These are phyloP conservation scores for Diplodia scrobiculata DNA, from an alignment of 2,329 filamentous ascomycete genomes.

Conservation along the genomic window DNA sequence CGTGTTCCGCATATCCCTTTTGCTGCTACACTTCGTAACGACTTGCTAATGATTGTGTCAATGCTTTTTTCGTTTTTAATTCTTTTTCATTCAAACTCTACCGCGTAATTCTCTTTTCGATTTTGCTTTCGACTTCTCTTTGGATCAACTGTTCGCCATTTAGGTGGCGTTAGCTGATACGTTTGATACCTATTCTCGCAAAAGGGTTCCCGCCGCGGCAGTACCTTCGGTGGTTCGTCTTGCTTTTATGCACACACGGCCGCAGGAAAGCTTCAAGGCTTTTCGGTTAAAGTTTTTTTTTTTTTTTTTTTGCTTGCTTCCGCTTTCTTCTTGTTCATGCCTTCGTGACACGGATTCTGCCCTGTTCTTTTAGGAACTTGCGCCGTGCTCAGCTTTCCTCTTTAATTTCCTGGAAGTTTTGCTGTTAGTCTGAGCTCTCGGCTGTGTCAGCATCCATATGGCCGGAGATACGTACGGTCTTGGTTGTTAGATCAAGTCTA, in stretches of 20 bases:
- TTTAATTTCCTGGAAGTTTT: neutral
- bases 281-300: neutral
- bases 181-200: constrained; percentile 13
- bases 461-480: neutral
- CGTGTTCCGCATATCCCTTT: neutral
- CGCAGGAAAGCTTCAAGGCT: neutral
- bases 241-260: neutral
- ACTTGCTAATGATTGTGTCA: neutral
- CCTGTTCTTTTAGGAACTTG: neutral
- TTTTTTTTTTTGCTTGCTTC: neutral
- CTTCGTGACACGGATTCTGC: neutral
- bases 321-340: neutral
- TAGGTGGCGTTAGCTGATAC: neutral
- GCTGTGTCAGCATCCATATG: neutral
- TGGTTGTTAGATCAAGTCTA: neutral
- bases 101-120: too few species aligned
- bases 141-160: neutral
- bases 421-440: neutral
- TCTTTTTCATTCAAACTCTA: too few species aligned
- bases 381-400: neutral
- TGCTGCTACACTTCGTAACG: neutral
- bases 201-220: neutral
- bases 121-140: neutral
- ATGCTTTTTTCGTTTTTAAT: neutral
- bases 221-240: neutral